Percentiles rank a stretch among this genome's conserved stretches.
phyloP scores from a whole-genome alignment of 1,284 basidiomycete genomes.

The Porodaedalea pini region DNA sequence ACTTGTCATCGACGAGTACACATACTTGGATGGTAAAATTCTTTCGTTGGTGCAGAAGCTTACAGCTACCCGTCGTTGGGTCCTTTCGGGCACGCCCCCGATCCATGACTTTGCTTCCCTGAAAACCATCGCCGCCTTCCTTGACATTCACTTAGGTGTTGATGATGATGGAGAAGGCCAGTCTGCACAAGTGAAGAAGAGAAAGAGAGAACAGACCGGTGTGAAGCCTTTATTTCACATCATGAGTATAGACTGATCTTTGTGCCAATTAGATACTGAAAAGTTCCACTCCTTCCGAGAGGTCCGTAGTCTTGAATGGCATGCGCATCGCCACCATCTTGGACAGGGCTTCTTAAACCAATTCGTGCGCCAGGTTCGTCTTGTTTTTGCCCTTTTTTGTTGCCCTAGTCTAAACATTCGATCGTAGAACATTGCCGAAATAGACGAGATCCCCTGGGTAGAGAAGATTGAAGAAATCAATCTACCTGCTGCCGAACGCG shows the following conservation, averaged over 20 bases:
- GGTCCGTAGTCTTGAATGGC: slow-evolving; percentile 89
- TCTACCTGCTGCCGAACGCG: slow-evolving; percentile 90
- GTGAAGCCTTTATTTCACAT: slow-evolving; percentile 20
- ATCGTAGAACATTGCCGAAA: slow-evolving; percentile 87
- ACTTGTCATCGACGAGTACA: slow-evolving; percentile 92
- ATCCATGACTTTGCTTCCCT: slow-evolving; percentile 88
- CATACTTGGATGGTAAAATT: slow-evolving; percentile 81
- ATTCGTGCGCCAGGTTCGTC: slow-evolving; percentile 79
- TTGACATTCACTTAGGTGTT: slow-evolving; percentile 84
- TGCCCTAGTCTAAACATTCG: slow-evolving; percentile 3
- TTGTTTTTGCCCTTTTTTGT: neutral
- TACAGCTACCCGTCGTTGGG: slow-evolving; percentile 82
- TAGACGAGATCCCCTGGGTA: slow-evolving; percentile 87
- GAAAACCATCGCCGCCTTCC: slow-evolving; percentile 86
- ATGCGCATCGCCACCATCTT: slow-evolving; percentile 77
- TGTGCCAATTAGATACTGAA: slow-evolving; percentile 62
- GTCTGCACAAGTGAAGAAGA: slow-evolving; percentile 71
- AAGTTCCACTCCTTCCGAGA: slow-evolving; percentile 96
- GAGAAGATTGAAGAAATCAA: slow-evolving; percentile 65
- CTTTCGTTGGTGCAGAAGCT: slow-evolving; percentile 78
- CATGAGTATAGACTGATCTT: slow-evolving; percentile 16
- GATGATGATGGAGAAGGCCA: slow-evolving; percentile 86
- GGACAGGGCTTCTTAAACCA: slow-evolving; percentile 83
- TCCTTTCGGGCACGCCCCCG: slow-evolving; percentile 94
- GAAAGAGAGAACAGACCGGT: slow-evolving; percentile 83